Percentiles rank a stretch among this genome's conserved stretches.
phyloP scores from a whole-genome alignment of 805 yeast genomes.

The Lipomyces sp. region DNA sequence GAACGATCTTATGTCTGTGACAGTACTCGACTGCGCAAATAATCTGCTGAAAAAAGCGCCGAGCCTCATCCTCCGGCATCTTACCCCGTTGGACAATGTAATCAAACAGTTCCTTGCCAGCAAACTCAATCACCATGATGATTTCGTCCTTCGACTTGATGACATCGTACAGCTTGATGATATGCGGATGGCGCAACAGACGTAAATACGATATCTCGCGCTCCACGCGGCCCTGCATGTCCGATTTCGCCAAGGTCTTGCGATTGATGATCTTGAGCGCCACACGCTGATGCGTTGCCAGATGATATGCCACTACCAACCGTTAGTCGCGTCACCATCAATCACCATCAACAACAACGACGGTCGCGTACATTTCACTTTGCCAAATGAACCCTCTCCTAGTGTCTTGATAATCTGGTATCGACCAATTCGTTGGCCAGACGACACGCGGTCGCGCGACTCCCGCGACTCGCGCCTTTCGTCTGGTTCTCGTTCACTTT shows the following conservation, averaged over 20 bases:
- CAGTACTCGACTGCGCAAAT: constrained; percentile 96
- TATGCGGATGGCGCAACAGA: constrained; percentile 90
- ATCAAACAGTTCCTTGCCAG: constrained; percentile 94
- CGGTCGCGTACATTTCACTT: constrained; percentile 79
- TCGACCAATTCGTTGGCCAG: constrained; percentile 68
- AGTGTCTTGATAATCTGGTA: constrained; percentile 90
- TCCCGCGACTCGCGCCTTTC: neutral
- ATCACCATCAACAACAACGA: neutral
- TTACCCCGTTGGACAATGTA: constrained; percentile 90
- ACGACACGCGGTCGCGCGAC: constrained; percentile 3
- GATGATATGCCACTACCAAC: constrained; percentile 54
- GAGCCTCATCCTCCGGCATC: constrained; percentile 88
- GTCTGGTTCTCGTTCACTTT: neutral
- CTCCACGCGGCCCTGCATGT: constrained; percentile 96
- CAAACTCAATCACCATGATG: constrained; percentile 95
- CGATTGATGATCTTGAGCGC: constrained; percentile 92
- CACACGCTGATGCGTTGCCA: constrained; percentile 88
- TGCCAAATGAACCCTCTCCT: constrained; percentile 97
- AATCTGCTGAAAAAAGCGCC: constrained; percentile 93
- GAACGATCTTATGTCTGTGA: constrained; percentile 94
- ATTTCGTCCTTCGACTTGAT: constrained; percentile 94
- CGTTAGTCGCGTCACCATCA: neutral
- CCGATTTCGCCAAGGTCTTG: constrained; percentile 88
- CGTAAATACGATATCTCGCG: constrained; percentile 90
- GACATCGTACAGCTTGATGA: constrained; percentile 92